These are phyloP conservation scores for Aspergillus ustus DNA, from an alignment of 2,329 filamentous ascomycete genomes.

Conservation along the genomic window DNA sequence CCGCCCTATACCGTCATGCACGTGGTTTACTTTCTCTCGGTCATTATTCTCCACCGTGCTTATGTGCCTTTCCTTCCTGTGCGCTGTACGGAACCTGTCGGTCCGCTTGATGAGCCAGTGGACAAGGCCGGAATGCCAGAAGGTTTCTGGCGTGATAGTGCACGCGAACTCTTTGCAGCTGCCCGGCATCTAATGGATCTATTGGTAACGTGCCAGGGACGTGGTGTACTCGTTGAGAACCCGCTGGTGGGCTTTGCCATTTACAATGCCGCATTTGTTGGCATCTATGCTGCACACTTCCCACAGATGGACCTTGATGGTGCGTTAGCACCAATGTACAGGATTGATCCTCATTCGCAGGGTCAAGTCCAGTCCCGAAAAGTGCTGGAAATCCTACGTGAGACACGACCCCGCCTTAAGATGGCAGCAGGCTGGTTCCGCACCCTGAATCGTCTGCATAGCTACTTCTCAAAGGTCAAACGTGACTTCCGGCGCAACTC, in stretches of 20 bases:
- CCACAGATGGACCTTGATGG: slow-evolving; percentile 60
- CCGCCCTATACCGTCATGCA: slow-evolving; percentile 62
- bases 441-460: slow-evolving; percentile 48
- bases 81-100: slow-evolving; percentile 53
- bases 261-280: slow-evolving; percentile 58
- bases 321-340: slow-evolving; percentile 45
- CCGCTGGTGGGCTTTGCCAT: slow-evolving; percentile 60
- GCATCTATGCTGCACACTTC: slow-evolving; percentile 59
- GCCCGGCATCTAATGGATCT: slow-evolving; percentile 60
- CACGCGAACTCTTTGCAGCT: slow-evolving; percentile 55
- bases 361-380: slow-evolving; percentile 42
- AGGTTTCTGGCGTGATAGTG: slow-evolving; percentile 59
- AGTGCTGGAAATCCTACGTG: slow-evolving; percentile 44
- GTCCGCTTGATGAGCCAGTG: slow-evolving; percentile 57
- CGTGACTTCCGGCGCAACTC: slow-evolving; percentile 42
- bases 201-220: slow-evolving; percentile 55
- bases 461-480: slow-evolving; percentile 46
- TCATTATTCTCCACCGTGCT: slow-evolving; percentile 60
- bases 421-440: slow-evolving; percentile 51
- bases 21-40: slow-evolving; percentile 57
- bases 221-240: slow-evolving; percentile 57
- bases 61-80: slow-evolving; percentile 61
- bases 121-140: slow-evolving; percentile 50
- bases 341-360: slow-evolving; percentile 32
- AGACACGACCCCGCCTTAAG: slow-evolving; percentile 46